These are phyloP conservation scores for Periconia macrospinosa DNA, from an alignment of 2,329 filamentous ascomycete species.

Conservation along the genomic window DNA sequence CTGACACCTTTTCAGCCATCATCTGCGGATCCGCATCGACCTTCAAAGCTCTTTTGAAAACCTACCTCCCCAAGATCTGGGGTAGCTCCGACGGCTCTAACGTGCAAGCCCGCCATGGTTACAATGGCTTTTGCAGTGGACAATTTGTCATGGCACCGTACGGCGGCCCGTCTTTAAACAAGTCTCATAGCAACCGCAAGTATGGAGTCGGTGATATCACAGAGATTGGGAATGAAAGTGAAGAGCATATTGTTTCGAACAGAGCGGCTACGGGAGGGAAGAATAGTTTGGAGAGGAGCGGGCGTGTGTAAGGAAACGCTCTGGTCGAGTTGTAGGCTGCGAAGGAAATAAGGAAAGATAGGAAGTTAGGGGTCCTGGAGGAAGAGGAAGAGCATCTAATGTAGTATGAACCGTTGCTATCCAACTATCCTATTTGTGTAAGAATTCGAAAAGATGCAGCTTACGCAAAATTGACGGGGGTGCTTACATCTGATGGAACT, in stretches of 20 bases:
- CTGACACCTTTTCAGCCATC: constrained; percentile 1
- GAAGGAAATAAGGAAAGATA: neutral
- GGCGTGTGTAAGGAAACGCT: neutral
- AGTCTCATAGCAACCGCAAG: constrained; percentile 4
- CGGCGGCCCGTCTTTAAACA: neutral
- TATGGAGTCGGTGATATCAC: constrained; percentile 2
- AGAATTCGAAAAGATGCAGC: no score
- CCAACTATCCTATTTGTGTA: no score
- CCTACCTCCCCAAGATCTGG: constrained; percentile 5
- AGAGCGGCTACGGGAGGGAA: neutral
- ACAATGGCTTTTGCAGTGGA: constrained; percentile 1
- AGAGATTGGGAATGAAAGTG: constrained; percentile 2
- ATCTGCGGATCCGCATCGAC: constrained; percentile 7
- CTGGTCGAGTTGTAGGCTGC: no score
- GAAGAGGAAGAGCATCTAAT: no score
- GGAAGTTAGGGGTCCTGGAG: neutral
- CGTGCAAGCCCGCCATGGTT: neutral
- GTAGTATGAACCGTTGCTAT: no score
- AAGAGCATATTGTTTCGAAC: constrained; percentile 2
- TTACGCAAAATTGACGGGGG: no score
- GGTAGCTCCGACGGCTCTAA: neutral
- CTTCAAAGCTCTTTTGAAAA: constrained; percentile 5
- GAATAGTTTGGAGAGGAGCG: neutral
- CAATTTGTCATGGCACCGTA: constrained; percentile 3
- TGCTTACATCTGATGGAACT: no score